phyloP scores from a whole-genome alignment of 2,329 filamentous ascomycete species.

The Byssochlamys sp. region DNA sequence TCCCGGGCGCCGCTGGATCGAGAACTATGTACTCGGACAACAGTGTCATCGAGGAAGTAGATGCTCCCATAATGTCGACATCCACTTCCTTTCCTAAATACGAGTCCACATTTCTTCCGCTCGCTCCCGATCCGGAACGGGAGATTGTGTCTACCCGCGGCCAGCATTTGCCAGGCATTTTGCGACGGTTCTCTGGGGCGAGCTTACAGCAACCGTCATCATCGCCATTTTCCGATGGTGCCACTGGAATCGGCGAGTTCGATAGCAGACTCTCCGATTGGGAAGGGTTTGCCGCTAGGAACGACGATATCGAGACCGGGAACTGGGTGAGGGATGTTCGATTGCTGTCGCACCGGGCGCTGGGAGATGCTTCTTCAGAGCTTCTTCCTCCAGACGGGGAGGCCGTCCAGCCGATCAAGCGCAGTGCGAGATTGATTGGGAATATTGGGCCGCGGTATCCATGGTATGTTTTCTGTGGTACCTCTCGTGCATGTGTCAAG shows the following conservation, averaged over 20 bases:
- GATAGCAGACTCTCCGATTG: not conserved
- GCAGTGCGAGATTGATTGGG: conserved; percentile 74
- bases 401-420: not conserved
- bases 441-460: conserved; percentile 75
- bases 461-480: conserved; percentile 43
- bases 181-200: conserved; percentile 14
- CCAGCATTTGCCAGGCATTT: conserved; percentile 25
- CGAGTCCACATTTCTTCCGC: conserved; percentile 14
- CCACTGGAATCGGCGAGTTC: not conserved
- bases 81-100: not conserved
- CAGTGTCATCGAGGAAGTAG: not conserved
- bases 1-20: not conserved
- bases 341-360: not conserved
- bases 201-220: not conserved
- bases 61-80: not conserved
- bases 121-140: conserved; percentile 24
- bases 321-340: not conserved
- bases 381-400: conserved; percentile 23
- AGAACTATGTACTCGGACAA: not conserved
- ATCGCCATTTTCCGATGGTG: not conserved
- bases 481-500: not conserved
- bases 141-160: conserved; percentile 30
- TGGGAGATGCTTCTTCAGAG: conserved; percentile 7
- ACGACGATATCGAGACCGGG: not conserved
- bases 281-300: not conserved